Evolutionary conservation across 2,329 filamentous ascomycete genomes (phyloP), one percentile per base, ranked within the genome.

Genomic region (Rhynchosporium graminicola): DNA sequence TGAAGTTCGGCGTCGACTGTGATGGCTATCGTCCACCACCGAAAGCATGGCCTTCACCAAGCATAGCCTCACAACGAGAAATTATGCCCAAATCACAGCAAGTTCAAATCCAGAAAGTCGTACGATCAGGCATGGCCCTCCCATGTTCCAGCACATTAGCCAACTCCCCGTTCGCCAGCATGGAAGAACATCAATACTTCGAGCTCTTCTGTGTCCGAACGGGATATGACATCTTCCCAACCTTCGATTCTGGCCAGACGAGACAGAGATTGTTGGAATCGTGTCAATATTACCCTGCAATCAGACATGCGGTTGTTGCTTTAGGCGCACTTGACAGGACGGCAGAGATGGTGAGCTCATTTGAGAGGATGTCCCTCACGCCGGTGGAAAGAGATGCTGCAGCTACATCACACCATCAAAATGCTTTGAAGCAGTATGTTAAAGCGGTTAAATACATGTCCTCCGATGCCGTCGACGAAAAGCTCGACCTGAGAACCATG

Each of bases 401-500:
- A 15, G 63, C 58, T 9, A 64, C 46, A 38, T 36, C 46, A 10
- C 65, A 69, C 57, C 67, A 67, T 57, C 58, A 63, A 12, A 61
- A 60, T 47, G 67, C 67, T 55, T 62, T 67, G 15, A 62, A 54
- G 47, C 60, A 63, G 45, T 68, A 67, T 51, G 65, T 57, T 15
- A 64, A 58, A 63, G 68, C 65, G 26, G 57, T 65, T 4, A 67
- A 66, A 46, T 54, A 66, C 47, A 67, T 67, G 65, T 56, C 63
- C n/a, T 59, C 60, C 28, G 57, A 64, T 36, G 65, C 42, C 13
- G 43, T 76, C 31, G 63, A 77, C 0, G 75, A 77, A 2, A 76
- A 78, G 8, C 77, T 76, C 0, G 73, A 74, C 28, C 77, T 77
- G 76, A 71, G 77, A 38, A 69, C 70, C n/a, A 68, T 77, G n/a